These are phyloP conservation scores for Mortierella sp. DNA, from an alignment of 371 early-diverging fungal species.

Conservation along the genomic window DNA sequence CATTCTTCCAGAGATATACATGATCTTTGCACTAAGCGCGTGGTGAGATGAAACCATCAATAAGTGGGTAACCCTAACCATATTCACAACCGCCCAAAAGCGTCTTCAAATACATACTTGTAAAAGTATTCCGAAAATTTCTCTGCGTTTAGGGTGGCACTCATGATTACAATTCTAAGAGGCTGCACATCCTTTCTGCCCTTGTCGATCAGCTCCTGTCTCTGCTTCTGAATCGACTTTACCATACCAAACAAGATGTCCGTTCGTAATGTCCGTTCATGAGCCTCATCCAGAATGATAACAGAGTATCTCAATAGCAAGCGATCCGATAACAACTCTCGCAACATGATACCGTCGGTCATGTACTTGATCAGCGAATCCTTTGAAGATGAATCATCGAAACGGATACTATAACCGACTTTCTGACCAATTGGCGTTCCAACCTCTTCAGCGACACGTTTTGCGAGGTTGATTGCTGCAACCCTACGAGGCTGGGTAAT, in stretches of 20 bases:
- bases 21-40: conserved; percentile 76
- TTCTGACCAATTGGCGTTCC: conserved; percentile 81
- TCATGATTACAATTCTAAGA: conserved; percentile 96
- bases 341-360: conserved; percentile 98
- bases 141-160: conserved; percentile 96
- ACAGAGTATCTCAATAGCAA: conserved; percentile 84
- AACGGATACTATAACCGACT: conserved; percentile 97
- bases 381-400: conserved; percentile 91
- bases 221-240: conserved; percentile 82
- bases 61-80: not conserved
- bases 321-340: conserved; percentile 92
- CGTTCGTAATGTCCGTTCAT: conserved; percentile 97
- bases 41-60: not conserved
- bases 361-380: conserved; percentile 94
- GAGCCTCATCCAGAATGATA: conserved; percentile 98
- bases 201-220: conserved; percentile 61
- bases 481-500: conserved; percentile 98
- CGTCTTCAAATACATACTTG: conserved; percentile 28
- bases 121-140: conserved; percentile 92
- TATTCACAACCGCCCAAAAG: too few species aligned
- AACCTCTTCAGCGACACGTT: conserved; percentile 93
- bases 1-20: conserved; percentile 89
- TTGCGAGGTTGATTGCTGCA: conserved; percentile 97
- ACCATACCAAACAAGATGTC: conserved; percentile 98
- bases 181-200: conserved; percentile 60